These are phyloP conservation scores for Dendrostoma leiphaemia DNA, from an alignment of 2,329 filamentous ascomycete species.

Conservation along the genomic window DNA sequence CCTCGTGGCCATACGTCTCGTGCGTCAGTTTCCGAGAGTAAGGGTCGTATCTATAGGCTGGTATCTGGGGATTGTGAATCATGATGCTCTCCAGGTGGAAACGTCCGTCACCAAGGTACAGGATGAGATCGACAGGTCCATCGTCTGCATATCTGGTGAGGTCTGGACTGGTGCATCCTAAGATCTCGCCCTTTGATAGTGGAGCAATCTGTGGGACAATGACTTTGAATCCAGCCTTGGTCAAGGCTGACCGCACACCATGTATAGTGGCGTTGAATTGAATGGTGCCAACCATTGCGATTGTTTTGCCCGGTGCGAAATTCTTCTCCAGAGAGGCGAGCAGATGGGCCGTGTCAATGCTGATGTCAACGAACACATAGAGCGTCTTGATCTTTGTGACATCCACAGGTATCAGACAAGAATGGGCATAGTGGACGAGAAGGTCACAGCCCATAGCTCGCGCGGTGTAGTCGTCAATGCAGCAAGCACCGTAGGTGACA, in stretches of 20 bases:
- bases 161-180: conserved; percentile 90
- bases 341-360: conserved; percentile 87
- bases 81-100: conserved; percentile 98
- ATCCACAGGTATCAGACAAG: conserved; percentile 92
- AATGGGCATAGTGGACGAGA: conserved; percentile 95
- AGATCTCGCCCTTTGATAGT: conserved; percentile 89
- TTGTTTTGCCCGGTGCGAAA: conserved; percentile 78
- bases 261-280: conserved; percentile 98
- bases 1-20: conserved; percentile 87
- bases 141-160: conserved; percentile 25
- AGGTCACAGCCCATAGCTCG: conserved; percentile 91
- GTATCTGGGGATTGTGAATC: conserved; percentile 92
- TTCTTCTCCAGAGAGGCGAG: conserved; percentile 85
- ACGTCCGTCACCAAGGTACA: conserved; percentile 88
- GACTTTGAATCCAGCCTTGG: conserved; percentile 80
- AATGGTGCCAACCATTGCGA: conserved; percentile 94
- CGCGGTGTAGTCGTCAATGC: conserved; percentile 97
- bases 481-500: conserved; percentile 97
- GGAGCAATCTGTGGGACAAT: conserved; percentile 91
- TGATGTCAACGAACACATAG: conserved; percentile 98
- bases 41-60: conserved; percentile 94
- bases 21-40: conserved; percentile 90
- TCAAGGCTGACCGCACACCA: conserved; percentile 72
- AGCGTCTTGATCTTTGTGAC: conserved; percentile 96
- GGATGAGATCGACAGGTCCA: conserved; percentile 65